Conservation (phyloP, 2,329 filamentous ascomycete genomes). For the Colletotrichum spaethianum region DNA sequence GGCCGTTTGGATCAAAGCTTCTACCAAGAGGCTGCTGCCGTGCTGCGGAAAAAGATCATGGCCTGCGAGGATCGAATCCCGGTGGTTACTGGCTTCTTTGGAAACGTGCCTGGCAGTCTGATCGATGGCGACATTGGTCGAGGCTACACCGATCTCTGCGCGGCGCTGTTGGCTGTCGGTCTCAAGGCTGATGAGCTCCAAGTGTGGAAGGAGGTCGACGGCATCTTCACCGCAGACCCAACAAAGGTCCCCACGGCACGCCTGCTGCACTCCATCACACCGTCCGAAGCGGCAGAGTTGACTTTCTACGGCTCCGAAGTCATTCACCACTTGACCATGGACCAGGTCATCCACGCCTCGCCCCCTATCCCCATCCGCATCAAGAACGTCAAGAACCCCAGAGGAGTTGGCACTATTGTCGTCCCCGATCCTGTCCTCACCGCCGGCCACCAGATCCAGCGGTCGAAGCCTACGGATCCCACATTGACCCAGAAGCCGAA, state of each 20-base stretch:
- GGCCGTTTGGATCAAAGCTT: constrained; percentile 76
- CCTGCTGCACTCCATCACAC: constrained; percentile 89
- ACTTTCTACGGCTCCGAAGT: constrained; percentile 97
- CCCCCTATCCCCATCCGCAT: constrained; percentile 88
- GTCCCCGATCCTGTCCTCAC: constrained; percentile 78
- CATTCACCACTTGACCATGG: constrained; percentile 99
- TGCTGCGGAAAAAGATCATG: constrained; percentile 74
- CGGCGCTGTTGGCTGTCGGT: constrained; percentile 91
- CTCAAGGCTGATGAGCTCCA: constrained; percentile 91
- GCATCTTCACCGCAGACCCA: constrained; percentile 88
- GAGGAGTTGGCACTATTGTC: constrained; percentile 84
- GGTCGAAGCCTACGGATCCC: constrained; percentile 58
- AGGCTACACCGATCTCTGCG: constrained; percentile 97
- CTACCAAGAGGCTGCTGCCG: constrained; percentile 75
- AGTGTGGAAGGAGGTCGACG: constrained; percentile 99
- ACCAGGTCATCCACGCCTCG: constrained; percentile 88
- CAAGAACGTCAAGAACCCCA: constrained; percentile 92
- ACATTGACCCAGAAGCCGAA: constrained; percentile 73
- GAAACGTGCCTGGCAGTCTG: constrained; percentile 90
- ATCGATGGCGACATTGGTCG: constrained; percentile 91
- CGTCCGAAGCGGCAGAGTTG: constrained; percentile 94
- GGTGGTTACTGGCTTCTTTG: constrained; percentile 94
- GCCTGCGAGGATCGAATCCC: constrained; percentile 79
- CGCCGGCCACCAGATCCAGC: constrained; percentile 71
- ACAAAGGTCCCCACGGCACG: constrained; percentile 94